Conservation (phyloP, 768 basidiomycete genomes). For the Lactifluus echinatus region DNA sequence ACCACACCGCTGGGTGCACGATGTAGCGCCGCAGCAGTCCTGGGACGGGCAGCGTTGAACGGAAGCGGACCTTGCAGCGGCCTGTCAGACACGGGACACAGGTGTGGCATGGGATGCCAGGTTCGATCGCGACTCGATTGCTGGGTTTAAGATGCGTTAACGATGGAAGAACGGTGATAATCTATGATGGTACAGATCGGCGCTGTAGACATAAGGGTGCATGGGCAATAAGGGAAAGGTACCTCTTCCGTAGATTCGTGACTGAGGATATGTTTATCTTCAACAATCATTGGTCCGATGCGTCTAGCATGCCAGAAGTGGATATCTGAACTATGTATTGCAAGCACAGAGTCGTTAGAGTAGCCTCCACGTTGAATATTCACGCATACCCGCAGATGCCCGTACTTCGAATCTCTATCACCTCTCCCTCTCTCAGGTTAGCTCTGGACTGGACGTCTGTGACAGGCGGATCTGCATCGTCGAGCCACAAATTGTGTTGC, state of each 20-base stretch:
- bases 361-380: background rate
- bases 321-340: slow-evolving; percentile 55
- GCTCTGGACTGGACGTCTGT: slow-evolving; percentile 11
- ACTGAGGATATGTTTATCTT: slow-evolving; percentile 43
- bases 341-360: background rate
- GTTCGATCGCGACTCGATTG: slow-evolving; percentile 62
- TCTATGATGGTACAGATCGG: background rate
- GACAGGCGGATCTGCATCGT: slow-evolving; percentile 24
- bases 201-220: background rate
- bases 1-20: slow-evolving; percentile 26
- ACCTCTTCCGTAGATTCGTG: slow-evolving; percentile 67
- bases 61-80: slow-evolving; percentile 58
- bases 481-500: slow-evolving; percentile 23
- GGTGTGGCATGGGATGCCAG: slow-evolving; percentile 56
- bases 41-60: slow-evolving; percentile 57
- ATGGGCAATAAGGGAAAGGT: background rate
- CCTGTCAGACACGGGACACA: slow-evolving; percentile 58
- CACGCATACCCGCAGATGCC: slow-evolving; percentile 56
- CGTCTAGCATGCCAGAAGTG: slow-evolving; percentile 69
- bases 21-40: slow-evolving; percentile 19
- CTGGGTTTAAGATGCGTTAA: slow-evolving; percentile 28
- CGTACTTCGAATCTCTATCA: slow-evolving; percentile 56
- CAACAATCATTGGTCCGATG: slow-evolving; percentile 62
- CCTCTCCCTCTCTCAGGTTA: slow-evolving; percentile 38
- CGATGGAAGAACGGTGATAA: slow-evolving; percentile 7